These are phyloP conservation scores for Globisporangium spiculum DNA, from an alignment of 352 stramenopile species.

Conservation along the genomic window DNA sequence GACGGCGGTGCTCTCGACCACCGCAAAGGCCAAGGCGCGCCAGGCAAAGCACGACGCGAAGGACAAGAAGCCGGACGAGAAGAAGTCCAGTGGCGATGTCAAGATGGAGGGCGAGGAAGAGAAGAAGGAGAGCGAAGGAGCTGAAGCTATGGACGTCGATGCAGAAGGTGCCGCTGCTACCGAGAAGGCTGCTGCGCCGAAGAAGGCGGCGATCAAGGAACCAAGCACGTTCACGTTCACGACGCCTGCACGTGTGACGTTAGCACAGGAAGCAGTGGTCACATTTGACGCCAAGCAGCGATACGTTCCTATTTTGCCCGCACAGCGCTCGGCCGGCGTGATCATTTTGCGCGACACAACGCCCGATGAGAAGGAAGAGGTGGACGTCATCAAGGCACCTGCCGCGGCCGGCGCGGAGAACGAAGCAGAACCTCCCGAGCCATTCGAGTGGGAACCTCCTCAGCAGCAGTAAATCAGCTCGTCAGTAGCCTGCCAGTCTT, in stretches of 20 bases:
- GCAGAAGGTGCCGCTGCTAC: slow-evolving; percentile 32
- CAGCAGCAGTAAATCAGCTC: slow-evolving; percentile 20
- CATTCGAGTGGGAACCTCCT: slow-evolving; percentile 95
- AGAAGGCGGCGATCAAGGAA: slow-evolving; percentile 84
- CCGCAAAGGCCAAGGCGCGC: slow-evolving; percentile 94
- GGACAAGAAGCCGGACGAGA: slow-evolving; percentile 55
- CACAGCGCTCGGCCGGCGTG: slow-evolving; percentile 85
- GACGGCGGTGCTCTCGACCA: slow-evolving; percentile 97
- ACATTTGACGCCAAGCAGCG: slow-evolving; percentile 91
- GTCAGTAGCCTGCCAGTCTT: background rate
- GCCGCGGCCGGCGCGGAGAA: slow-evolving; percentile 89
- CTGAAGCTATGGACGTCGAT: slow-evolving; percentile 75
- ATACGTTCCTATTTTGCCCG: slow-evolving; percentile 84
- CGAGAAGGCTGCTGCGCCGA: slow-evolving; percentile 40
- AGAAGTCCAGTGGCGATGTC: slow-evolving; percentile 32
- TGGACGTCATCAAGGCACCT: slow-evolving; percentile 91
- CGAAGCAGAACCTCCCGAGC: slow-evolving; percentile 92
- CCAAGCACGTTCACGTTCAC: slow-evolving; percentile 90
- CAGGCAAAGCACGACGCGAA: slow-evolving; percentile 91
- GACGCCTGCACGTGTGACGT: slow-evolving; percentile 94
- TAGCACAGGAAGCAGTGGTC: slow-evolving; percentile 89
- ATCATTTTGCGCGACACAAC: slow-evolving; percentile 96
- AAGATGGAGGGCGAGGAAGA: slow-evolving; percentile 47
- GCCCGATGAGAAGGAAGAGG: slow-evolving; percentile 91
- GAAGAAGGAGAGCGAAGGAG: slow-evolving; percentile 48